Conservation (phyloP, 805 yeast genomes). For the Suhomyces emberorum region DNA sequence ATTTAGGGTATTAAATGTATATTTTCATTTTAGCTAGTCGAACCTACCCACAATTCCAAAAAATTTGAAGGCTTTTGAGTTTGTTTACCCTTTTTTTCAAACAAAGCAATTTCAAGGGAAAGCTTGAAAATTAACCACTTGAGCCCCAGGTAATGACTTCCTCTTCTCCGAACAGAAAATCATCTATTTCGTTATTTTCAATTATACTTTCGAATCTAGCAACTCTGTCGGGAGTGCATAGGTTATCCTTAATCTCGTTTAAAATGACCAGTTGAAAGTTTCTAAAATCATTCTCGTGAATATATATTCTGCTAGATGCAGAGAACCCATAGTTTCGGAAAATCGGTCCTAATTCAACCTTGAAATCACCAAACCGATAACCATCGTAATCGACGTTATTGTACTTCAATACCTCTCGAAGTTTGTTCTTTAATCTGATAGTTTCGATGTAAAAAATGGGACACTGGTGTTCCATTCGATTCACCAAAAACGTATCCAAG, state of each 20-base stretch:
- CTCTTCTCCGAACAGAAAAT: not conserved
- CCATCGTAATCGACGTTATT: conserved; percentile 8
- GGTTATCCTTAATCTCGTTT: not conserved
- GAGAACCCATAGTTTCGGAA: not conserved
- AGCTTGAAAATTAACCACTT: too few relatives aligned
- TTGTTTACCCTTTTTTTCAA: too few relatives aligned
- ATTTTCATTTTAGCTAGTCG: too few relatives aligned
- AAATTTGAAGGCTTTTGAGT: too few relatives aligned
- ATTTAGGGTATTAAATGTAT: too few relatives aligned
- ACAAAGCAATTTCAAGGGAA: too few relatives aligned
- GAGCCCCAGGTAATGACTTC: too few relatives aligned
- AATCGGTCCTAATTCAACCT: not conserved
- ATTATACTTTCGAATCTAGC: not conserved
- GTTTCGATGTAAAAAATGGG: not conserved
- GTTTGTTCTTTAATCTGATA: conserved; percentile 7
- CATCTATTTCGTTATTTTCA: not conserved
- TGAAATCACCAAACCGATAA: conserved; percentile 5
- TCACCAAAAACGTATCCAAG: too few relatives aligned
- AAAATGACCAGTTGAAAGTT: conserved; percentile 12
- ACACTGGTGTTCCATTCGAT: too few relatives aligned
- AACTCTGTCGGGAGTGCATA: not conserved
- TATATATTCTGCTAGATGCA: conserved; percentile 1
- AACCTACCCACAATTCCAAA: too few relatives aligned
- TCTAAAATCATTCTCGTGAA: conserved; percentile 13
- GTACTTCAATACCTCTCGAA: conserved; percentile 6